phyloP scores from a whole-genome alignment of 768 basidiomycete genomes.

The Cyathus striatus region DNA sequence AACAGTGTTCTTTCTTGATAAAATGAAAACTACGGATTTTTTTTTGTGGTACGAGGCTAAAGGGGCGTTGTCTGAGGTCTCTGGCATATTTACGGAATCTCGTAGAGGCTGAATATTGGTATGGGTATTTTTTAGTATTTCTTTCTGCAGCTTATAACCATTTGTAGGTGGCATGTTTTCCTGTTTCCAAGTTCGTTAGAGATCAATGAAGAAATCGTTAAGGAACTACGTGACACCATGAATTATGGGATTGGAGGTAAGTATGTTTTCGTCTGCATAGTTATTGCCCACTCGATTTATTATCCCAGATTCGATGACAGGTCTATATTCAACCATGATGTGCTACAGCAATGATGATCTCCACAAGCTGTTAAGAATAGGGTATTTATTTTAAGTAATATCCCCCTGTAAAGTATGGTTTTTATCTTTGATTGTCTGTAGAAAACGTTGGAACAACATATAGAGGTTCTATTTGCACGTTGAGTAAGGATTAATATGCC shows the following conservation, averaged over 20 bases:
- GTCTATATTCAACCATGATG: slow-evolving; percentile 30
- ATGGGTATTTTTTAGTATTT: not conserved
- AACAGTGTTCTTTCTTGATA: slow-evolving; percentile 51
- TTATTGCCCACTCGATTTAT: not conserved
- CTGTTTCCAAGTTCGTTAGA: slow-evolving; percentile 24
- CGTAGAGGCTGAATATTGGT: slow-evolving; percentile 40
- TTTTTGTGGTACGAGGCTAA: slow-evolving; percentile 21
- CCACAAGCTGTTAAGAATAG: slow-evolving; percentile 26
- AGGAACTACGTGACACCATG: slow-evolving; percentile 32
- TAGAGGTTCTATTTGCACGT: slow-evolving; percentile 17
- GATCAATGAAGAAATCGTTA: slow-evolving; percentile 17
- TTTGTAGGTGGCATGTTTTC: slow-evolving; percentile 27
- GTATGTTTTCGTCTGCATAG: not conserved
- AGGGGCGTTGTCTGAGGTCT: slow-evolving; percentile 23
- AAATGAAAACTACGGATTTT: slow-evolving; percentile 27
- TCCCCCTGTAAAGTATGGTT: not conserved
- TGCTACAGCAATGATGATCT: slow-evolving; percentile 31
- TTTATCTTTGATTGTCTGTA: slow-evolving; percentile 7
- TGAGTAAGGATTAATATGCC: slow-evolving; percentile 12
- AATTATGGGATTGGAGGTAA: slow-evolving; percentile 32
- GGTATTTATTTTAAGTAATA: slow-evolving; percentile 30
- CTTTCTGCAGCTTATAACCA: not conserved
- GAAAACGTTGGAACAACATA: slow-evolving; percentile 19
- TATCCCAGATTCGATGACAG: slow-evolving; percentile 31
- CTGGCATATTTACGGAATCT: too few species aligned